Evolutionary conservation across 345 rosid genomes (phyloP), one percentile per base, ranked within the genome.

Genomic region (Geranium rotundifolium): DNA sequence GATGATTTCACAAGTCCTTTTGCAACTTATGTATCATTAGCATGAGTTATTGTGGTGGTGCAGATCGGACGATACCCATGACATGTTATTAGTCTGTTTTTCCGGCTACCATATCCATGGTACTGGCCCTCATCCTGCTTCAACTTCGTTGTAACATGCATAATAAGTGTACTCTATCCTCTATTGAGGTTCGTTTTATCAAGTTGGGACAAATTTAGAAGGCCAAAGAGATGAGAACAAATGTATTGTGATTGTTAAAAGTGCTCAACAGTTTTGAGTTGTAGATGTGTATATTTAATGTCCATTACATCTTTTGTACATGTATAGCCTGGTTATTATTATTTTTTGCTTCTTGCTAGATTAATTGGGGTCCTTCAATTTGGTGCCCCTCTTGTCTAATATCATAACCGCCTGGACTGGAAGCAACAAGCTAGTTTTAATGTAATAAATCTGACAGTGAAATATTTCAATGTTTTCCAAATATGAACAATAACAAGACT

Each of bases 61-160:
- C 86, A 95, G 99, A 96, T 95, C 0, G 99, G 99, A 34, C 82
- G 82, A 30, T 90, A 88, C 68, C 96, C 96, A 19, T 86, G 99
- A 59, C 99, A 85, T 70, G 77, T 93, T n/a, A 93, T 93, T n/a
- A 93, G 97, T 57, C 65, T 93, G 68, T 90, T 90, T 71, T 93
- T 93, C 65, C 77, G 99, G 61, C 77, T 93, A 74, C 70, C 90
- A 18, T 93, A 93, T 72, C 99, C 99, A 27, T 90, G 99, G 99
- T 90, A 80, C 71, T 93, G 99, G 99, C 97, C 97, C 0, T 93
- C 97, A 12, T 95, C 99, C 0, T 95, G 99, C 68, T 90, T 96
- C 95, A 86, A 88, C 82, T 86, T 93, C 61, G 31, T 85, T 62
- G 56, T 85, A 54, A 81, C 96, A 34, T 88, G 95, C 78, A 67